Percentiles rank a stretch among this genome's conserved stretches.
phyloP scores from a whole-genome alignment of 108 stramenopile species.

The Discostella stelligeroides region DNA sequence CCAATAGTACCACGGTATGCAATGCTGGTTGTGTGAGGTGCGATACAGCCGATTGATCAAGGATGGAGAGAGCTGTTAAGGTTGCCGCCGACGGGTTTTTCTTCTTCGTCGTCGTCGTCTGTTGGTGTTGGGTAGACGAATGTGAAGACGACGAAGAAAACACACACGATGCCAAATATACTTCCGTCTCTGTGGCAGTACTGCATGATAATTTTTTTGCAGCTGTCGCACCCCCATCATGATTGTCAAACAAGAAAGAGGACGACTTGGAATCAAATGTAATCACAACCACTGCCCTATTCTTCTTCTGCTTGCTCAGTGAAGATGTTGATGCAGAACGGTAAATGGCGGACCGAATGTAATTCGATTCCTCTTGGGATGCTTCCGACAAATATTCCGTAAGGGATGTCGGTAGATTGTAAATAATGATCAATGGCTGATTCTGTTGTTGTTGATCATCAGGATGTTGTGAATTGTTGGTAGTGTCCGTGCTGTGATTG shows the following conservation, averaged over 20 bases:
- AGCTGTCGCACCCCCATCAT: too few species aligned
- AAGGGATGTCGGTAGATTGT: conserved; percentile 71
- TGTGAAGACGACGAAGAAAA: conserved; percentile 18
- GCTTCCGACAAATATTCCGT: conserved; percentile 68
- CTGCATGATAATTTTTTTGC: too few species aligned
- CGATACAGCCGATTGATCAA: conserved; percentile 9
- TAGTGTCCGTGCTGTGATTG: conserved; percentile 21
- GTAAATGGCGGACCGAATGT: conserved; percentile 56
- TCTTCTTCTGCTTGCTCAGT: conserved; percentile 29
- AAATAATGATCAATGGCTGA: conserved; percentile 50
- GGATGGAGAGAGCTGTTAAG: background rate
- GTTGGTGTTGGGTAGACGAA: too few species aligned
- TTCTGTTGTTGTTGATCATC: conserved; percentile 11
- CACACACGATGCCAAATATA: conserved; percentile 35
- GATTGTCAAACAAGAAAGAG: conserved; percentile 47
- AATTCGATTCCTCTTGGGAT: conserved; percentile 58
- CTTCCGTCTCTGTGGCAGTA: background rate
- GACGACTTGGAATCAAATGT: conserved; percentile 57
- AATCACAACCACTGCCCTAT: conserved; percentile 44
- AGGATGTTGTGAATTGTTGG: conserved; percentile 8
- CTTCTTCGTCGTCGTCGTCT: too few species aligned
- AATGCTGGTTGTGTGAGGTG: too few species aligned
- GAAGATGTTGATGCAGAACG: background rate
- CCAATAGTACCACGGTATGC: conserved; percentile 83
- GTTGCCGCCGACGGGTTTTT: background rate